Evolutionary conservation across 352 stramenopile genomes (phyloP), one percentile per base, ranked within the genome.

Genomic region (Thalassiosira ordinaria): DNA sequence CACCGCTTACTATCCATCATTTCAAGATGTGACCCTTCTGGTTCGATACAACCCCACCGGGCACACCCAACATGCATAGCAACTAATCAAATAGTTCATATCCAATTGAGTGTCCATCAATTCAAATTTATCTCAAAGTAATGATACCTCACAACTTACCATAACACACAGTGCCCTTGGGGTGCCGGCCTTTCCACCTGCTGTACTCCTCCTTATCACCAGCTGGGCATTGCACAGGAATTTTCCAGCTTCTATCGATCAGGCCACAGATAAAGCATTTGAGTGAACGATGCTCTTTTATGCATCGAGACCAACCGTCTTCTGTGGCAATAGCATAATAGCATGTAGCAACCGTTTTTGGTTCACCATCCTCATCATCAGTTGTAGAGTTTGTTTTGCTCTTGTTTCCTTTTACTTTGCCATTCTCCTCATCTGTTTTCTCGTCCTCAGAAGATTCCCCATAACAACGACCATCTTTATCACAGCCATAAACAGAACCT

Each of bases 21-120:
- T n/a, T 79, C 47, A 13, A 76, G 27, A 47, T 73, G 27, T 7
- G 47, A 63, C 57, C 66, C 66, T 46, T 75, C 66, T 26, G 39
- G 22, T 24, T 78, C 68, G 3, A 53, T 57, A 29, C 55, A 71
- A 16, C 41, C 61, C 75, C 76, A 88, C n/a, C 46, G 35, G 13
- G 80, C 69, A 55, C 80, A 88, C 26, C 80, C 80, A 4, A 88
- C 81, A 65, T 88, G 81, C 64, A 88, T 73, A 18, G 44, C 81
- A 11, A 78, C n/a, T n/a, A n/a, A n/a, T n/a, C n/a, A n/a, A n/a
- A n/a, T n/a, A n/a, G n/a, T n/a, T n/a, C n/a, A n/a, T n/a, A n/a
- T n/a, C n/a, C n/a, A n/a, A n/a, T n/a, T n/a, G n/a, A n/a, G n/a
- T n/a, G n/a, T n/a, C n/a, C n/a, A n/a, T n/a, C n/a, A n/a, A n/a